Evolutionary conservation across 2,329 filamentous ascomycete species (phyloP).

Genomic region (Exophiala bonariae): DNA sequence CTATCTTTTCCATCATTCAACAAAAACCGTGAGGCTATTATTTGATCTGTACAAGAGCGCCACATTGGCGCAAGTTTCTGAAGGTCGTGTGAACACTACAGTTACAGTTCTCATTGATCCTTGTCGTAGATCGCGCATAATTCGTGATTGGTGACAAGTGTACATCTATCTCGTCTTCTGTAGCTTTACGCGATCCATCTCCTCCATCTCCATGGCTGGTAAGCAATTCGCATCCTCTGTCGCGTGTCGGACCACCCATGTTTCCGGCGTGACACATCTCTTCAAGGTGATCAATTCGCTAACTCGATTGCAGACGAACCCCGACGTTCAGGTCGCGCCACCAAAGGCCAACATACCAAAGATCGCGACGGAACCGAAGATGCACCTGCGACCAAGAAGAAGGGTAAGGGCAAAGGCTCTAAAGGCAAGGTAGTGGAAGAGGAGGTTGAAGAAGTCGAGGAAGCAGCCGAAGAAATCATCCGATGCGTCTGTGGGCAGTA

Average conservation of each 20-base stretch:
- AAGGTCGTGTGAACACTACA: slow-evolving; percentile 20
- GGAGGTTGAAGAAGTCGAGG: slow-evolving; percentile 41
- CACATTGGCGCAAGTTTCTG: slow-evolving; percentile 7
- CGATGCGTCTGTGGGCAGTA: slow-evolving; percentile 91
- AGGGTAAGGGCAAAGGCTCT: slow-evolving; percentile 47
- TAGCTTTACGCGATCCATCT: slow-evolving; percentile 22
- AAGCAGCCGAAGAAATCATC: slow-evolving; percentile 71
- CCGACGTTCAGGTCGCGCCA: slow-evolving; percentile 89
- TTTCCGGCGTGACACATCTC: neutral
- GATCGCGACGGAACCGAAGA: slow-evolving; percentile 73
- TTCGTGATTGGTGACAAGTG: slow-evolving; percentile 24
- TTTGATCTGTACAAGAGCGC: neutral
- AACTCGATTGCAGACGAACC: slow-evolving; percentile 65
- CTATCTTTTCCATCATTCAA: neutral
- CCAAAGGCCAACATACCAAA: slow-evolving; percentile 93
- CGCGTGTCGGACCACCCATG: neutral
- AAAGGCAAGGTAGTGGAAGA: slow-evolving; percentile 46
- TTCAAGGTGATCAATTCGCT: slow-evolving; percentile 6
- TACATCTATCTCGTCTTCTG: slow-evolving; percentile 12
- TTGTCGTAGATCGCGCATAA: slow-evolving; percentile 27
- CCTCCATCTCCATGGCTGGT: slow-evolving; percentile 57
- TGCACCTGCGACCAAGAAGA: slow-evolving; percentile 47
- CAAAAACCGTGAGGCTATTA: no score
- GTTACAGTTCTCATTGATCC: neutral
- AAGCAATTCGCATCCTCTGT: slow-evolving; percentile 43